Evolutionary conservation across 331 rosid species (phyloP).

Genomic region (Phaseolus coccineus): DNA sequence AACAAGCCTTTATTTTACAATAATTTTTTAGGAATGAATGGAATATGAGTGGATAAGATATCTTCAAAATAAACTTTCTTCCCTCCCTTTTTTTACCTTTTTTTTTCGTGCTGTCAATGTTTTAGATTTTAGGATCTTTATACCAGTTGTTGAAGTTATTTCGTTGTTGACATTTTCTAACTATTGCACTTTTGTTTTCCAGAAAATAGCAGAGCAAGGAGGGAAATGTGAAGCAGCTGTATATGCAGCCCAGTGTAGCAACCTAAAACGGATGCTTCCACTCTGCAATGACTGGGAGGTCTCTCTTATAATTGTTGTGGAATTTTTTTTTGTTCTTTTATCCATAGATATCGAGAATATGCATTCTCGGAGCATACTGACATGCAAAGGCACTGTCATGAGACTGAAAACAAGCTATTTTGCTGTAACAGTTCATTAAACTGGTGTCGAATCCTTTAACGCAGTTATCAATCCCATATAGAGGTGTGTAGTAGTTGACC

Average conservation of each 20-base stretch:
- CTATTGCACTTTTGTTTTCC: constrained; percentile 39
- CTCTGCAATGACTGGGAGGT: constrained; percentile 99
- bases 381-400: not conserved
- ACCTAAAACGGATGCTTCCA: constrained; percentile 88
- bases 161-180: constrained; percentile 10
- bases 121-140: constrained; percentile 17
- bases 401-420: not conserved
- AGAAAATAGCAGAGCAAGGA: constrained; percentile 95
- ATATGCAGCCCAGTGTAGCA: constrained; percentile 91
- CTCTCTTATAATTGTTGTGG: not conserved
- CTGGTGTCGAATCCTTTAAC: not conserved
- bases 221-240: constrained; percentile 97
- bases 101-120: not conserved
- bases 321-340: constrained; percentile 16
- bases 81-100: not conserved
- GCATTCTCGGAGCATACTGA: constrained; percentile 23
- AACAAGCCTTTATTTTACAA: not conserved
- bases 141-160: constrained; percentile 15
- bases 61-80: not conserved
- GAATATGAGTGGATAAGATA: not conserved
- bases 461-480: not conserved
- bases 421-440: not conserved
- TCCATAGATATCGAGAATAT: constrained; percentile 17
- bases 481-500: not conserved
- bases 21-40: not conserved